These are phyloP conservation scores for Malassezia obtusa DNA, from an alignment of 1,284 basidiomycete species.

Conservation along the genomic window DNA sequence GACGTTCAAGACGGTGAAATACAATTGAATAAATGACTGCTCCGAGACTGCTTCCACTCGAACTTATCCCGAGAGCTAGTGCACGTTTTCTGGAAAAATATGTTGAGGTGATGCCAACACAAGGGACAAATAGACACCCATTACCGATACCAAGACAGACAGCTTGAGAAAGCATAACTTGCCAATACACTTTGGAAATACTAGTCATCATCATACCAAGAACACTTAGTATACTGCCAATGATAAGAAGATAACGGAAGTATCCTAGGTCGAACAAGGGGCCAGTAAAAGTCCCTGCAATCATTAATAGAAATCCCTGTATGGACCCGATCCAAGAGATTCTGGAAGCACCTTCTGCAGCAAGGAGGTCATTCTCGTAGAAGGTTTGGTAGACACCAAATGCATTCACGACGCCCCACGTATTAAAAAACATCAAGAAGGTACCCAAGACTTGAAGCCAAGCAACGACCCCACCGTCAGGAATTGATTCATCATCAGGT, in stretches of 20 bases:
- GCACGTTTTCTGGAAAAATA: slow-evolving; percentile 7
- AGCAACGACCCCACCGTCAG: slow-evolving; percentile 25
- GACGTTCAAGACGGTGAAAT: slow-evolving; percentile 4
- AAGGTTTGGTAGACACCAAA: slow-evolving; percentile 31
- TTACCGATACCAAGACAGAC: slow-evolving; percentile 8
- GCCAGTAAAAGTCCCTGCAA: slow-evolving; percentile 25
- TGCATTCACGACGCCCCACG: slow-evolving; percentile 27
- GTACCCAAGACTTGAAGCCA: slow-evolving; percentile 30
- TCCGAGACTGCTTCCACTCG: slow-evolving; percentile 19
- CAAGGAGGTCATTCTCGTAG: slow-evolving; percentile 19
- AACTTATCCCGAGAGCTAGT: slow-evolving; percentile 5
- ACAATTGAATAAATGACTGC: slow-evolving; percentile 20
- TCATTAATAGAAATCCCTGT: slow-evolving; percentile 29
- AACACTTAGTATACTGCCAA: slow-evolving; percentile 1
- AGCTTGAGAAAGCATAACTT: slow-evolving; percentile 9
- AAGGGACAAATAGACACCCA: slow-evolving; percentile 14
- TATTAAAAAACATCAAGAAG: slow-evolving; percentile 27
- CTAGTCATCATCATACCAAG: slow-evolving; percentile 12
- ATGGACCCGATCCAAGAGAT: slow-evolving; percentile 33
- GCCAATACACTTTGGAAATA: slow-evolving; percentile 1
- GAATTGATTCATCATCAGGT: slow-evolving; percentile 14
- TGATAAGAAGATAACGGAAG: neutral
- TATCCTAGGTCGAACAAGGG: slow-evolving; percentile 24
- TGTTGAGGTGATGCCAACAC: slow-evolving; percentile 3
- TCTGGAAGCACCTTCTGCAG: slow-evolving; percentile 18